Base-by-base conservation (phyloP, 1,284 basidiomycete genomes). In the Cerioporus squamosus region DNA sequence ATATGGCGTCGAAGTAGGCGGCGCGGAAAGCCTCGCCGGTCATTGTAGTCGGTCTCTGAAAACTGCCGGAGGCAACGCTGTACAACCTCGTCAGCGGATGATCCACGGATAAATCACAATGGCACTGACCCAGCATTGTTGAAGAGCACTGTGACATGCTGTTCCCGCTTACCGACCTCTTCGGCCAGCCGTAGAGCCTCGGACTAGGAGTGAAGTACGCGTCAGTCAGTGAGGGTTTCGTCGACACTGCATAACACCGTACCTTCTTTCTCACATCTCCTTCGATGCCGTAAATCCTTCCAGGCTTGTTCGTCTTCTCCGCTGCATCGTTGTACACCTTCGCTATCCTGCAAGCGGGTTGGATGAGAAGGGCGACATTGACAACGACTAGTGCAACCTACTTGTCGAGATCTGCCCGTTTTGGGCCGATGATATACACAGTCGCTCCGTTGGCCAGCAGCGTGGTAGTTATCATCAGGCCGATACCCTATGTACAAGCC, bases 221-320 rank as follows among this genome's bases (percentile, higher is more conserved):
- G 24, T 10, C 10, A 10, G 22, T 31, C 10, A 29, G 59, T 17
- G 24, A 29, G 31, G 10, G 26, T 24, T 44, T 31, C 40, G 40
- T 53, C 50, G 46, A 36, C 38, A 23, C 22, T 36, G 26, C 17
- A 15, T 22, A 23, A 26, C 22, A 24, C 22, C 64, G 2, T 36
- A 80, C 80, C 73, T 82, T 83, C 22, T 66, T 64, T n/a, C 80
- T 70, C 44, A 83, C 68, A 60, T 83, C 80, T 0, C 79, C 80
- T 57, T 76, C 70, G 8, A 83, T 61, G 10, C 78, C 79, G 58
- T 77, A 60, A 61, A 83, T 74, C 38, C 72, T 69, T 12, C 80
- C 80, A 5, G 67, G 68, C 17, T 66, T 71, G 1, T 64, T 61
- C 2, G 67, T 57, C 29, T 72, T 73, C 46, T 68, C 69, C 1